A percentile compares a stretch with the other conserved stretches of the same genome.
phyloP scores from a whole-genome alignment of 352 stramenopile species.

The Phytopythium aichiense region DNA sequence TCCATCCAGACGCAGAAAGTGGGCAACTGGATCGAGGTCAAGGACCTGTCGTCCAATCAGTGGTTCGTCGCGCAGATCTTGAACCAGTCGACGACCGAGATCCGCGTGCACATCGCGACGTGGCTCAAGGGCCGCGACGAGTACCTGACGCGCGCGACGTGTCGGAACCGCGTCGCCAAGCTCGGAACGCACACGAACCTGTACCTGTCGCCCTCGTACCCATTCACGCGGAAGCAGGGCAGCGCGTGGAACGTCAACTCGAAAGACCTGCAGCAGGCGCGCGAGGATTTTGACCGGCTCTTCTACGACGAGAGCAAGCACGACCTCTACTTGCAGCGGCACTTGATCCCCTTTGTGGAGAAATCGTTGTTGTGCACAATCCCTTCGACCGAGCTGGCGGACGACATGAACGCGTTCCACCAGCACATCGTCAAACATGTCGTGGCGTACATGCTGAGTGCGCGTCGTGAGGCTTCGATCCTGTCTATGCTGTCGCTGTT shows the following conservation, averaged over 20 bases:
- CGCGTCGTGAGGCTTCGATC: slow-evolving; percentile 26
- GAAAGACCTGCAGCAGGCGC: slow-evolving; percentile 59
- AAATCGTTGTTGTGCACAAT: slow-evolving; percentile 72
- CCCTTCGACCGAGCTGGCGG: slow-evolving; percentile 57
- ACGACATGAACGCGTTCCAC: slow-evolving; percentile 77
- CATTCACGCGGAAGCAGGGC: slow-evolving; percentile 68
- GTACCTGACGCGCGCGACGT: slow-evolving; percentile 52
- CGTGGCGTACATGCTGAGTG: slow-evolving; percentile 61
- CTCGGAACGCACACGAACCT: slow-evolving; percentile 71
- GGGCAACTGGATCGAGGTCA: slow-evolving; percentile 80
- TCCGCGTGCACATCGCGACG: slow-evolving; percentile 61
- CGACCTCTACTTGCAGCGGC: slow-evolving; percentile 42
- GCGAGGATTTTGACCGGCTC: slow-evolving; percentile 64
- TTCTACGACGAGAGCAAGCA: slow-evolving; percentile 60
- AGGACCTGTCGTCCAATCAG: slow-evolving; percentile 68
- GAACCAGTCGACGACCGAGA: slow-evolving; percentile 51
- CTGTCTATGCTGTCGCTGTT: slow-evolving; percentile 58
- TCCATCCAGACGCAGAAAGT: slow-evolving; percentile 60
- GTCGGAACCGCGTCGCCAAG: slow-evolving; percentile 61
- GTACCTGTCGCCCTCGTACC: slow-evolving; percentile 78
- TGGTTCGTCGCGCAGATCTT: slow-evolving; percentile 80
- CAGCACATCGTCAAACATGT: slow-evolving; percentile 77
- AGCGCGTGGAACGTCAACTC: slow-evolving; percentile 58
- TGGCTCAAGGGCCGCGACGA: slow-evolving; percentile 75
- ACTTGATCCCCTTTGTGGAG: slow-evolving; percentile 67